Base-by-base conservation (phyloP, 805 yeast species). In the Danielia oregonensis region DNA sequence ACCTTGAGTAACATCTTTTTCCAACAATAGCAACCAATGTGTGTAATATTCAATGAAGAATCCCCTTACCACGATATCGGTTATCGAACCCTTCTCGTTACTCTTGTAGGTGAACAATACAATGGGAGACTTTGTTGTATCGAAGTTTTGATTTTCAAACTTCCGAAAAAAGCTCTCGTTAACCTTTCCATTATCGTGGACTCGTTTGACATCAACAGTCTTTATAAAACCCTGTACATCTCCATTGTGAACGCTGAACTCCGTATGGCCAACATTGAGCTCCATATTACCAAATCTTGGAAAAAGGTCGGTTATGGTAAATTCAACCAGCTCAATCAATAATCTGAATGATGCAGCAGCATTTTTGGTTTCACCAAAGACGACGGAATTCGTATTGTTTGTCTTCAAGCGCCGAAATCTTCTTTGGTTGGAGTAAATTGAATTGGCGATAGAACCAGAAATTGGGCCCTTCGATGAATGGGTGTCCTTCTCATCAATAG, bases 31-130 rank as follows among this genome's bases (percentile, higher is more conserved):
- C 12, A 83, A 37, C 83, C 89, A 76, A 16, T 61, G 56, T 0
- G 88, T 76, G 45, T 78, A 72, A 45, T 83, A 84, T 26, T 79
- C 76, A 2, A 82, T 6, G 4, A 61, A 44, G 9, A 75, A 35
- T 38, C 79, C 76, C 23, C 74, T 62, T 15, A 82, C 41, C 28
- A 66, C 61, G 2, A 78, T 44, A 17, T 70, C 74, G 5, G 70
- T 33, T 3, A 52, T 53, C 8, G 61, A 59, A 5, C 59, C 59
- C 7, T 58, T 54, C 9, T 60, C 63, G n/a, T 24, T 27, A 4
- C 37, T 32, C 37, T 49, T 53, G 13, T 40, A 30, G 6, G 36
- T 46, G 12, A 61, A 37, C 13, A 56, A 33, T 6, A 60, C 36
- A 42, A 57, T 41, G 0, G 68, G 68, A 16, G 31, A 30, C 5